A percentile compares a stretch with the other conserved stretches of the same genome.
phyloP scores from a whole-genome alignment of 768 basidiomycete genomes.

The Galerina sulciceps region DNA sequence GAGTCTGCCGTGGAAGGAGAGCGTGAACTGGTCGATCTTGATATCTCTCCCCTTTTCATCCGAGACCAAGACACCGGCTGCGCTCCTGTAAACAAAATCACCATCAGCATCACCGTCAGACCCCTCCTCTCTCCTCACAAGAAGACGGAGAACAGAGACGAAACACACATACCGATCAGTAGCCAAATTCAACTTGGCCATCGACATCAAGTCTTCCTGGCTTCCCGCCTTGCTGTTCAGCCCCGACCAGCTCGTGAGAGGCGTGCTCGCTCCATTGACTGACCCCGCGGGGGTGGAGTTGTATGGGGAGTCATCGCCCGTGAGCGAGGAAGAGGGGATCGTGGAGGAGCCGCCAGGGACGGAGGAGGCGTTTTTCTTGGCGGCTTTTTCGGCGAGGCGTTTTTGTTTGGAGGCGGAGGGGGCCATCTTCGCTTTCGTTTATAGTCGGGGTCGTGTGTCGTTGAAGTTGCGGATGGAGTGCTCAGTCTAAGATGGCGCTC shows the following conservation, averaged over 20 bases:
- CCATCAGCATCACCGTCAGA: too few relatives aligned
- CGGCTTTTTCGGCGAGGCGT: conserved; percentile 92
- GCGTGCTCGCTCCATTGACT: conserved; percentile 70
- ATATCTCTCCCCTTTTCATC: conserved; percentile 94
- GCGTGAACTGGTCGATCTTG: conserved; percentile 94
- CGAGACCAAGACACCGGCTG: conserved; percentile 90
- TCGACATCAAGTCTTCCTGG: conserved; percentile 77
- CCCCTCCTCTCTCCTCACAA: too few relatives aligned
- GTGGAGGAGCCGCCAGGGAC: too few relatives aligned
- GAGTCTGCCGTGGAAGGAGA: conserved; percentile 96
- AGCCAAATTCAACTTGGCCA: conserved; percentile 89
- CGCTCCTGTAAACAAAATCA: conserved; percentile 62
- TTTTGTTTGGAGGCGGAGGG: conserved; percentile 91
- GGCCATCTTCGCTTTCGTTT: too few relatives aligned
- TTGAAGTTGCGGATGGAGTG: too few relatives aligned
- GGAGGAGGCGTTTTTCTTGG: conserved; percentile 77
- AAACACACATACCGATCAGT: conserved; percentile 75
- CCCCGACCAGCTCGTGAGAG: conserved; percentile 82
- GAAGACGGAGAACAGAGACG: too few relatives aligned
- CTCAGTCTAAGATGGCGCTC: too few relatives aligned
- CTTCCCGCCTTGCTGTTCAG: conserved; percentile 80
- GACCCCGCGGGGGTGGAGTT: conserved; percentile 68
- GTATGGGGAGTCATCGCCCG: conserved; percentile 51
- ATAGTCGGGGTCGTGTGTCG: too few relatives aligned
- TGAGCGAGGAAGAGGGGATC: too few relatives aligned